phyloP scores from a whole-genome alignment of 169 alveolate species.

The Eimeria acervulina region DNA sequence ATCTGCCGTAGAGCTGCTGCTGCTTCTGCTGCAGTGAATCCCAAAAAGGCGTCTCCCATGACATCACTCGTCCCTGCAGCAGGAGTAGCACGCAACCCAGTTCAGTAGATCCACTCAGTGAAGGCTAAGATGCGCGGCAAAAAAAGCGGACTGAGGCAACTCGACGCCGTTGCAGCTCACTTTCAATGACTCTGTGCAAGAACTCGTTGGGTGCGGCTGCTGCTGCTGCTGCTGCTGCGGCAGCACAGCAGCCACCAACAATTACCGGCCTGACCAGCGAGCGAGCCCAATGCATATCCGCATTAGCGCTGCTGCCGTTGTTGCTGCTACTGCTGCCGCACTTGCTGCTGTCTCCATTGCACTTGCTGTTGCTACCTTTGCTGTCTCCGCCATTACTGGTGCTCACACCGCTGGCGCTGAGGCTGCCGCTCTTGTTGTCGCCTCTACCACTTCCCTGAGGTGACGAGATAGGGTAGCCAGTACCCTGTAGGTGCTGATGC shows the following conservation, averaged over 20 bases:
- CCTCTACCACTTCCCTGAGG: background rate
- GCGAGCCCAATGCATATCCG: slow-evolving; percentile 32
- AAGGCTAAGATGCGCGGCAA: too few relatives aligned
- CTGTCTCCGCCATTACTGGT: background rate
- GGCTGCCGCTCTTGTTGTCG: background rate
- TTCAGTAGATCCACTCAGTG: background rate
- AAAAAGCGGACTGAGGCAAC: background rate
- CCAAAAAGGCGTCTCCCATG: slow-evolving; percentile 47
- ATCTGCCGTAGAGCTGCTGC: slow-evolving; percentile 65
- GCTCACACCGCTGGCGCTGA: background rate
- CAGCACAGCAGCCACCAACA: slow-evolving; percentile 70
- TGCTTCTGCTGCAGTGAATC: slow-evolving; percentile 70
- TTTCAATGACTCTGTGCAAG: slow-evolving; percentile 36
- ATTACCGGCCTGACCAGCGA: slow-evolving; percentile 47
- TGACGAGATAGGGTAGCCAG: too few relatives aligned
- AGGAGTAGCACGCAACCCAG: background rate
- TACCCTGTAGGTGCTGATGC: background rate
- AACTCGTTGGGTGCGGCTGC: slow-evolving; percentile 41
- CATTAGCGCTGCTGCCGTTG: background rate
- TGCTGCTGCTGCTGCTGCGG: slow-evolving; percentile 51
- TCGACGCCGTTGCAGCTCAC: background rate
- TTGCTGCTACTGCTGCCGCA: background rate
- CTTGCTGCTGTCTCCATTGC: background rate
- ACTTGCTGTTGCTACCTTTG: background rate
- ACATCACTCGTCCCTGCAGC: slow-evolving; percentile 21